Conservation (phyloP, 441 rosid species). For the Kokia cookei region DNA sequence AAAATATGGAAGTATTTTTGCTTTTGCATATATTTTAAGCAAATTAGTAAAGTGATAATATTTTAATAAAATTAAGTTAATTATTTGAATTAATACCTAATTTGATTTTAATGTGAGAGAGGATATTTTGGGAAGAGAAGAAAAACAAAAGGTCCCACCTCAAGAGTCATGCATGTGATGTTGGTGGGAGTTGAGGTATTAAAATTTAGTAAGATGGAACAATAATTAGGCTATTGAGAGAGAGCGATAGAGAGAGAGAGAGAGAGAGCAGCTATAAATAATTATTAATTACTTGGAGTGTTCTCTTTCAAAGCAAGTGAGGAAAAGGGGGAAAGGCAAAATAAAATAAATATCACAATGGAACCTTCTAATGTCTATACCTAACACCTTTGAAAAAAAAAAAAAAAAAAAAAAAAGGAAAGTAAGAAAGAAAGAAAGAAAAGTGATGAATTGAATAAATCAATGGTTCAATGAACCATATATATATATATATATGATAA, state of each 20-base stretch:
- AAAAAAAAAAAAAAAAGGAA: too few species aligned
- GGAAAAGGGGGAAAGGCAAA: background rate
- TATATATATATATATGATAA: too few species aligned
- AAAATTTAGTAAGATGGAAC: slow-evolving; percentile 4
- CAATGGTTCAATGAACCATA: slow-evolving; percentile 14
- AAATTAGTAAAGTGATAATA: too few species aligned
- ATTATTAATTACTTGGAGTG: background rate
- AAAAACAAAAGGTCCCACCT: slow-evolving; percentile 10
- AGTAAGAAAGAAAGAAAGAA: too few species aligned
- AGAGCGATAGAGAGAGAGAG: slow-evolving; percentile 14
- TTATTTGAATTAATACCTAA: too few species aligned
- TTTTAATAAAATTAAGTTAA: too few species aligned
- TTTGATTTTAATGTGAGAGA: background rate
- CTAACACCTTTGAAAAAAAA: slow-evolving; percentile 43
- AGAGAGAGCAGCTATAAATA: slow-evolving; percentile 12
- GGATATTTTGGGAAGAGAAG: background rate
- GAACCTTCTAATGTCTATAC: slow-evolving; percentile 55
- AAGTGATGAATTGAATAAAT: slow-evolving; percentile 16
- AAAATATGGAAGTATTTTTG: too few species aligned
- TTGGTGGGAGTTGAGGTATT: slow-evolving; percentile 27
- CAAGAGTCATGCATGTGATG: slow-evolving; percentile 35
- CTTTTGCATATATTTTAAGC: too few species aligned
- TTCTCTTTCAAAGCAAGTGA: slow-evolving; percentile 9
- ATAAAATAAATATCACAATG: slow-evolving; percentile 15
- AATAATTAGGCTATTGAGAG: slow-evolving; percentile 20